Evolutionary conservation across 208 protist species (phyloP), one percentile per base, ranked within the genome.

Genomic region (Leishmania aethiopica): DNA sequence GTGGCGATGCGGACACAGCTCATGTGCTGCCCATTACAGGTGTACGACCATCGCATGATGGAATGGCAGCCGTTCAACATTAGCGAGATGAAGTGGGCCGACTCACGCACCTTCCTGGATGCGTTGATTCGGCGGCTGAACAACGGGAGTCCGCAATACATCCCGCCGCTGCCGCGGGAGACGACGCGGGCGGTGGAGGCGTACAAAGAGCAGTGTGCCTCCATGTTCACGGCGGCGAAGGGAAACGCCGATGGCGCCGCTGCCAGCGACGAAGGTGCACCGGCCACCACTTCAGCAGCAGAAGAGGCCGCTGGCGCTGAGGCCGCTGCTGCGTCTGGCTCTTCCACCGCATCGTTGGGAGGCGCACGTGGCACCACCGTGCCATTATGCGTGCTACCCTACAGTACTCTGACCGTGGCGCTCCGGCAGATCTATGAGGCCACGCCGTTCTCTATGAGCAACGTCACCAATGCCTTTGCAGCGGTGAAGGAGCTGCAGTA

Each of bases 81-180:
- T 42, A 84, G 84, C 19, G 85, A 92, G 75, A 75, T 91, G 79
- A 76, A 85, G 40, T 94, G 90, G 91, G 72, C 81, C 13, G 92
- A 95, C 81, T 87, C 89, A 40, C 87, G 89, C 35, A 81, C 89
- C 45, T 97, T 94, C 74, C 78, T 97, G 45, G 91, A 97, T 75
- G 84, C 81, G n/a, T 85, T 95, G 60, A 93, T 97, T 72, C 92
- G 90, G 25, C 87, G 89, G 7, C 83, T 97, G 47, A 97, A 97
- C 82, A 85, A 86, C 70, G 88, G 88, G 64, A 73, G 84, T 7
- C 84, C 90, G 45, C 94, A 90, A 83, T 97, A 92, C 80, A 87
- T 95, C 19, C 94, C 94, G 4, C 83, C 83, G 19, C 77, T 81
- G 1, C 67, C 83, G 25, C 82, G 81, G 62, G 87, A 89, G 81